phyloP scores from a whole-genome alignment of 1,284 basidiomycete species.

The Rhodotorula sp. region DNA sequence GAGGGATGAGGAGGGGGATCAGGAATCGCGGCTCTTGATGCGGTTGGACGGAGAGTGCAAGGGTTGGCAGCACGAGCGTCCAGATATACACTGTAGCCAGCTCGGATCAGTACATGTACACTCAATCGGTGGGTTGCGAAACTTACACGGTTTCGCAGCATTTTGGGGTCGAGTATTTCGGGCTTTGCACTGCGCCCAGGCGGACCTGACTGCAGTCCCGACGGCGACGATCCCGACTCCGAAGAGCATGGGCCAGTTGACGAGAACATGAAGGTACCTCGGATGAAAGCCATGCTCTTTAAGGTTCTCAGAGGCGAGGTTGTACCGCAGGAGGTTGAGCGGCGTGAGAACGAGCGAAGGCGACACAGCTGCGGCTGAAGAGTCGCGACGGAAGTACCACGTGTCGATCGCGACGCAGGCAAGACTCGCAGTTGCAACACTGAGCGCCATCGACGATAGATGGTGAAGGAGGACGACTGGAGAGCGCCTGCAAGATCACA shows the following conservation, averaged over 20 bases:
- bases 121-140: too few species aligned
- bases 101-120: background rate
- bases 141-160: background rate
- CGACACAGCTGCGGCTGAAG: background rate
- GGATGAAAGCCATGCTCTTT: slow-evolving; percentile 49
- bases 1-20: slow-evolving; percentile 46
- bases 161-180: too few species aligned
- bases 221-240: slow-evolving; percentile 33
- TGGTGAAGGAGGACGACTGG: background rate
- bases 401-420: slow-evolving; percentile 29
- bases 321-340: slow-evolving; percentile 48
- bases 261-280: slow-evolving; percentile 45
- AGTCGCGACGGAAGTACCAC: slow-evolving; percentile 3
- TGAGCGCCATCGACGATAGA: background rate
- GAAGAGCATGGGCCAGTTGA: slow-evolving; percentile 48
- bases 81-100: slow-evolving; percentile 22
- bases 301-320: slow-evolving; percentile 45
- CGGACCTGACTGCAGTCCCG: too few species aligned
- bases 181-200: too few species aligned
- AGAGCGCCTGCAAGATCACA: background rate
- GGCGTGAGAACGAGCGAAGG: slow-evolving; percentile 37
- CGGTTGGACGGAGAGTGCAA: slow-evolving; percentile 46
- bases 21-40: slow-evolving; percentile 51
- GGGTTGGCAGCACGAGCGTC: slow-evolving; percentile 9
- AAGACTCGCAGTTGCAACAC: slow-evolving; percentile 7